phyloP scores from a whole-genome alignment of 768 basidiomycete genomes.

The Termitomyces sp. region DNA sequence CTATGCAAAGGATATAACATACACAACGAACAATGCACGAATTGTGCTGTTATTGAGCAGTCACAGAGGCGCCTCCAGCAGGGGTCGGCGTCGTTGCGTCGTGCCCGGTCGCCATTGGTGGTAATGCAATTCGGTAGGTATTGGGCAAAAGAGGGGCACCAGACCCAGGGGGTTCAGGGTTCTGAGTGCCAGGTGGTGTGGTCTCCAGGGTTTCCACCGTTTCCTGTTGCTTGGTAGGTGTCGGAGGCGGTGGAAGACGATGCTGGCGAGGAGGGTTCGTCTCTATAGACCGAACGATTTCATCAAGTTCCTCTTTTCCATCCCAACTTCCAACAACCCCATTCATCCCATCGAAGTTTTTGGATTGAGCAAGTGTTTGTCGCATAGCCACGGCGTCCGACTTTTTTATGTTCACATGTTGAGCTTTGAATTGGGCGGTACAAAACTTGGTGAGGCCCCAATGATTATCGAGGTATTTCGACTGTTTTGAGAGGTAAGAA shows the following conservation, averaged over 20 bases:
- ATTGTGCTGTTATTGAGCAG: neutral
- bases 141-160: conserved; percentile 47
- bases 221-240: conserved; percentile 17
- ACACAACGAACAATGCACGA: neutral
- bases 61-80: conserved; percentile 11
- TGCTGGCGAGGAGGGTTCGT: conserved; percentile 32
- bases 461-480: conserved; percentile 70
- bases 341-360: conserved; percentile 51
- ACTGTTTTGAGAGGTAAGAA: conserved; percentile 23
- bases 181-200: conserved; percentile 51
- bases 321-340: conserved; percentile 48
- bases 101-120: conserved; percentile 34
- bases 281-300: conserved; percentile 49
- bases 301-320: conserved; percentile 56
- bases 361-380: conserved; percentile 51
- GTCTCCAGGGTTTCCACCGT: conserved; percentile 14
- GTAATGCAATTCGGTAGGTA: conserved; percentile 25
- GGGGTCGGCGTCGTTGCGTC: conserved; percentile 44
- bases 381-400: conserved; percentile 51
- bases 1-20: neutral
- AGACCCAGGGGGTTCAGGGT: conserved; percentile 51
- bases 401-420: conserved; percentile 50
- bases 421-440: conserved; percentile 72
- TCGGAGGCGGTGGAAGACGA: conserved; percentile 19
- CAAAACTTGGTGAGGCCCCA: conserved; percentile 89